Evolutionary conservation across 2,329 filamentous ascomycete genomes (phyloP).

Genomic region (Dichotomopilus funicola): DNA sequence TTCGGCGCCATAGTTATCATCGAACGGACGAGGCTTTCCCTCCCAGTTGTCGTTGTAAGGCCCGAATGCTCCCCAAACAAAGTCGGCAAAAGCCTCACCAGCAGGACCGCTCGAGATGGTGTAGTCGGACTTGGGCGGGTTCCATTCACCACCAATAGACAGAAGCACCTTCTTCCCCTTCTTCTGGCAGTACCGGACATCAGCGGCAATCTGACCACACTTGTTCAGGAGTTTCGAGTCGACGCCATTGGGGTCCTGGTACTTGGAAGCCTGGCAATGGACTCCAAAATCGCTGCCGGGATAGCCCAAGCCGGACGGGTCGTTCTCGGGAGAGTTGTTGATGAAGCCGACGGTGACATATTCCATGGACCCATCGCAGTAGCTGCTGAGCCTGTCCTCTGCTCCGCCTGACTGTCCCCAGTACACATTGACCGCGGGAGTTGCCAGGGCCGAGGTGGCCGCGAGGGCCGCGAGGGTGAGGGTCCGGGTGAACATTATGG

Average conservation of each 20-base stretch:
- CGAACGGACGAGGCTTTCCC: conserved; percentile 38
- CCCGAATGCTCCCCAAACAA: conserved; percentile 34
- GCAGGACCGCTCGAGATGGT: conserved; percentile 26
- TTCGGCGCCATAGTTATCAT: conserved; percentile 22
- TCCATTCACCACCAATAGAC: conserved; percentile 51
- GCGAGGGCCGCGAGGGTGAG: conserved; percentile 25
- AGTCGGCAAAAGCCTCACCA: conserved; percentile 32
- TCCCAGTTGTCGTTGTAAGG: conserved; percentile 27
- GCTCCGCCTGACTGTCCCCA: conserved; percentile 27
- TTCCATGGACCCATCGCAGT: conserved; percentile 33
- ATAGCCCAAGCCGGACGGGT: conserved; percentile 26
- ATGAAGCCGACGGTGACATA: conserved; percentile 36
- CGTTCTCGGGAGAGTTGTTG: conserved; percentile 34
- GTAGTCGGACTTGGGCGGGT: conserved; percentile 28
- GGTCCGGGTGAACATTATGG: conserved; percentile 24
- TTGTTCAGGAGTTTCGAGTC: conserved; percentile 28
- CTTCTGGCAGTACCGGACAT: conserved; percentile 44
- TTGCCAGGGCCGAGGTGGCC: conserved; percentile 22
- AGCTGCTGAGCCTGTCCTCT: conserved; percentile 19
- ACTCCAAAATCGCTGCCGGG: conserved; percentile 35
- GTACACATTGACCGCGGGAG: conserved; percentile 28
- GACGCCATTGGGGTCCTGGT: conserved; percentile 24
- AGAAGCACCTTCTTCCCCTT: conserved; percentile 57
- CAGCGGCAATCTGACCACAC: conserved; percentile 30
- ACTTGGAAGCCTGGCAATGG: conserved; percentile 32